Conservation (phyloP, 2,329 filamentous ascomycete genomes). For the Neopestalotiopsis sp. region DNA sequence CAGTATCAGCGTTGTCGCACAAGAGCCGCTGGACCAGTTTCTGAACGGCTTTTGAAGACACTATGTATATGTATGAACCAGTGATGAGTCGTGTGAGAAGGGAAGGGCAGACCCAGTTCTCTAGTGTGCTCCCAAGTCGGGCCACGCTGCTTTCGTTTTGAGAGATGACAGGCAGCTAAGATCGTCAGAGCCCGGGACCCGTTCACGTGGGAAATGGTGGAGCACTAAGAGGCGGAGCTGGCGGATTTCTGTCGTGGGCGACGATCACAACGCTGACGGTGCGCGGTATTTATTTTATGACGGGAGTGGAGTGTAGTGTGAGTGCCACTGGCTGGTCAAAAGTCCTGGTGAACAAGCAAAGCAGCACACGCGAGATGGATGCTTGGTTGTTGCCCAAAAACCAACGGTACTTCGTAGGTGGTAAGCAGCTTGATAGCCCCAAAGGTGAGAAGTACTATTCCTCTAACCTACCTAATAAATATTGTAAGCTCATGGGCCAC, state of each 20-base stretch:
- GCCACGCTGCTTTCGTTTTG: neutral
- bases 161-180: conserved; percentile 9
- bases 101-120: neutral
- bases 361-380: neutral
- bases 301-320: conserved; percentile 1
- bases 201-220: conserved; percentile 12
- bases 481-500: neutral
- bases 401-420: too few relatives aligned
- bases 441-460: neutral
- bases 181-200: conserved; percentile 10
- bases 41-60: conserved; percentile 30
- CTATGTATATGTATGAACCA: neutral
- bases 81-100: conserved; percentile 17
- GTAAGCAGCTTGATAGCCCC: neutral
- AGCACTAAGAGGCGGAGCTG: conserved; percentile 12
- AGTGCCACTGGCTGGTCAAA: neutral
- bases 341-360: neutral
- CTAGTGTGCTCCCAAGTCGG: neutral
- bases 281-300: conserved; percentile 12
- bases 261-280: conserved; percentile 16
- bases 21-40: conserved; percentile 31
- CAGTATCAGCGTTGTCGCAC: conserved; percentile 28
- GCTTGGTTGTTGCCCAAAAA: neutral
- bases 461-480: neutral
- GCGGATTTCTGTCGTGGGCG: conserved; percentile 12